Evolutionary conservation across 2,329 filamentous ascomycete species (phyloP), one percentile per base, ranked within the genome.

Genomic region (Sarocladium strictum): DNA sequence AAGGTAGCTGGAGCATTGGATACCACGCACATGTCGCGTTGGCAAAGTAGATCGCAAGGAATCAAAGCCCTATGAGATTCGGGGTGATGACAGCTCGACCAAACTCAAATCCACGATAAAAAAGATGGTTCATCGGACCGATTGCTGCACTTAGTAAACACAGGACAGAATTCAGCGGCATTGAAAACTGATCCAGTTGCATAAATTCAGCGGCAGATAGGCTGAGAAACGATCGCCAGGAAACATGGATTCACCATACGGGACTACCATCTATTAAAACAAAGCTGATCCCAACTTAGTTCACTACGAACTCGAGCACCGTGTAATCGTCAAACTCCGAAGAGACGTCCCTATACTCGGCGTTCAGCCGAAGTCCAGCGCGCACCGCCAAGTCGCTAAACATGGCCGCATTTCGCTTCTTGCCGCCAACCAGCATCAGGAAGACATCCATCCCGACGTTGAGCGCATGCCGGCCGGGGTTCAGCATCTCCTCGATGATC

Each of bases 391-490:
- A 23, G 5, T 49, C 35, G 23, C 27, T 24, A 15, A 24, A 49
- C 53, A 54, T 54, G 19, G 9, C 53, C 3, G n/a, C 23, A 21
- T 45, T 49, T 24, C 53, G 53, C 21, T 24, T 47, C 21, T 54
- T 54, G 26, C 53, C 53, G 15, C 41, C 53, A 7, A 49, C 27
- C 10, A 40, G n/a, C 53, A 54, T 50, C 29, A 54, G 15, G 10
- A 27, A 50, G 21, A 54, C 38, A 21, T 54, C 53, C 40, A 24
- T n/a, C 2, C n/a, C 53, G 27, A 50, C 21, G 21, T 21, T 27
- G 9, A 49, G 21, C 15, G n/a, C 21, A 32, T 52, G 24, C 17
- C n/a, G 19, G 12, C 23, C 14, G 29, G 50, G 29, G 15, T 53
- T 35, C 5, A 53, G 33, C 50, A 53, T 35, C 50, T 53, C 50